phyloP scores from a whole-genome alignment of 2,329 filamentous ascomycete genomes.

The Phyllosticta citribraziliensis region DNA sequence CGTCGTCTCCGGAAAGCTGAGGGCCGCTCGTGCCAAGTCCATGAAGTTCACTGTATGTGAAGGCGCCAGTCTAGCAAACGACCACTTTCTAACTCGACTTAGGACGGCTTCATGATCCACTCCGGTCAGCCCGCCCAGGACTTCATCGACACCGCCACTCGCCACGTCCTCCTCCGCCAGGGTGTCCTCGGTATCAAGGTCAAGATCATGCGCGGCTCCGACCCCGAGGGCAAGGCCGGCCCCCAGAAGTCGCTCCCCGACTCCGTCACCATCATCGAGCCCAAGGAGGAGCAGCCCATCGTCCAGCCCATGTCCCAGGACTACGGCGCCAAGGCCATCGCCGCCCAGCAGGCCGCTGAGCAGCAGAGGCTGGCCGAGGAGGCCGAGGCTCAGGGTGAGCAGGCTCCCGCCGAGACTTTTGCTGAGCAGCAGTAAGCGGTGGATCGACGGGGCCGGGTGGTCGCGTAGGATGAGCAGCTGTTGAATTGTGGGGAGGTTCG shows the following conservation, averaged over 20 bases:
- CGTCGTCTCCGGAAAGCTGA: constrained; percentile 97
- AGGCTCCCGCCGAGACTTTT: constrained; percentile 11
- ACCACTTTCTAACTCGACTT: constrained; percentile 2
- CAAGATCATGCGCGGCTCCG: constrained; percentile 99
- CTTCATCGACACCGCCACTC: constrained; percentile 97
- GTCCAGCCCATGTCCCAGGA: constrained; percentile 95
- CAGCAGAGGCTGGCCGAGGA: constrained; percentile 50
- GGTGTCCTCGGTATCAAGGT: constrained; percentile 99
- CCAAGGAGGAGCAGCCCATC: constrained; percentile 96
- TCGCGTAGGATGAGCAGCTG: neutral
- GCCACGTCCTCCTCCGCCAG: constrained; percentile 98
- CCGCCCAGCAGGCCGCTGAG: constrained; percentile 57
- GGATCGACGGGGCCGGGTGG: constrained; percentile 5
- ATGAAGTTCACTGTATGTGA: constrained; percentile 96
- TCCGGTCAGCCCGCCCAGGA: constrained; percentile 98
- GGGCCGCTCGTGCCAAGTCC: constrained; percentile 97
- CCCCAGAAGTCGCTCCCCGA: constrained; percentile 96
- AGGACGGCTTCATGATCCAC: constrained; percentile 99
- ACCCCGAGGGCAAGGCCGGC: constrained; percentile 98
- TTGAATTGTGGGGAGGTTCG: constrained; percentile 6
- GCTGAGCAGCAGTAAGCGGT: constrained; percentile 8
- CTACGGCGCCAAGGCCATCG: constrained; percentile 86
- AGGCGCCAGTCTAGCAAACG: neutral
- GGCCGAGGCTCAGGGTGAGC: constrained; percentile 40
- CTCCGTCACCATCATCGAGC: constrained; percentile 98